Evolutionary conservation across 163 green algal species (phyloP).

Genomic region (Prototheca cutis): DNA sequence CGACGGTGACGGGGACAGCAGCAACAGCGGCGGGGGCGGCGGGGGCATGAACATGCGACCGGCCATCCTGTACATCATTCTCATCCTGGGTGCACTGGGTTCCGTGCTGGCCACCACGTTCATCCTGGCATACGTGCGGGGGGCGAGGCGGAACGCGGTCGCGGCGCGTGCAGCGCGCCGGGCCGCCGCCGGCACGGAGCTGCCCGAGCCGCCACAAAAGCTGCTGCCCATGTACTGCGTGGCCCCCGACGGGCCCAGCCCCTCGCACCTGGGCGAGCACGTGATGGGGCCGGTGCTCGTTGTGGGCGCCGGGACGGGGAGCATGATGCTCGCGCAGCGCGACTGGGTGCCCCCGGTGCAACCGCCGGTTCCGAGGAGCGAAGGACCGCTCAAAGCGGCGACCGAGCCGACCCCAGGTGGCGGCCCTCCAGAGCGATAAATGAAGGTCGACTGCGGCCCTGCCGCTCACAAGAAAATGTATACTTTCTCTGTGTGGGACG

Average conservation of each 20-base stretch:
- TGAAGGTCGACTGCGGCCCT: no score
- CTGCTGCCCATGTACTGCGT: not conserved
- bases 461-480: no score
- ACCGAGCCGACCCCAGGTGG: no score
- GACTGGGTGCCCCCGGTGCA: no score
- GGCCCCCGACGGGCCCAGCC: not conserved
- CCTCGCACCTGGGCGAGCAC: not conserved
- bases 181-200: not conserved
- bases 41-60: not conserved
- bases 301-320: no score
- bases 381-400: no score
- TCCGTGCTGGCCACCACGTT: not conserved
- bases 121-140: not conserved
- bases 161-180: not conserved
- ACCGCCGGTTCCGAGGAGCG: no score
- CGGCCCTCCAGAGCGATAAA: no score
- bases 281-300: no score
- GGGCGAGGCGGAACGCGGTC: not conserved
- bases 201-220: not conserved
- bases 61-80: not conserved
- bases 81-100: not conserved
- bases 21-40: not conserved
- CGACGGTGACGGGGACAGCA: not conserved
- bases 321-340: no score
- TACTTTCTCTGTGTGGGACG: no score